Evolutionary conservation across 352 stramenopile species (phyloP).

Genomic region (Phytophthora cactorum): DNA sequence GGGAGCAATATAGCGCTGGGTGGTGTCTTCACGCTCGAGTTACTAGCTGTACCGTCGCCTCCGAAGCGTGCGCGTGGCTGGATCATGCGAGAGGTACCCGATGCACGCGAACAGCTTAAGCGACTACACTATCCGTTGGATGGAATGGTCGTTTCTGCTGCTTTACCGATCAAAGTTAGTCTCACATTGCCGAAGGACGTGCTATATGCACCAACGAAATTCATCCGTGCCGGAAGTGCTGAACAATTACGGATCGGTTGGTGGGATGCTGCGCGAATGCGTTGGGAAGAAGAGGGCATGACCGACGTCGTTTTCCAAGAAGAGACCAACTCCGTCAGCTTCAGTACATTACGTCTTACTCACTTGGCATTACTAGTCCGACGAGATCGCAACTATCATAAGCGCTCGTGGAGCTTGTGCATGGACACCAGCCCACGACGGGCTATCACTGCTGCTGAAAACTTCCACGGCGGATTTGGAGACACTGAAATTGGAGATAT

Average conservation of each 20-base stretch:
- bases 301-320: conserved; percentile 61
- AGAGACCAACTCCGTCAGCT: conserved; percentile 67
- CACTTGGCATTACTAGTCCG: conserved; percentile 74
- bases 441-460: neutral
- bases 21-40: conserved; percentile 70
- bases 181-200: conserved; percentile 58
- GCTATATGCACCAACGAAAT: conserved; percentile 40
- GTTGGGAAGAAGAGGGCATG: conserved; percentile 82
- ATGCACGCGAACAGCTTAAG: conserved; percentile 63
- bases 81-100: conserved; percentile 77
- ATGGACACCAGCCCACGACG: conserved; percentile 53
- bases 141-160: conserved; percentile 71
- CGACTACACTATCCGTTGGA: conserved; percentile 78
- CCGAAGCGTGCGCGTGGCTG: conserved; percentile 75
- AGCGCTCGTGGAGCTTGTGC: conserved; percentile 62
- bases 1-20: conserved; percentile 55
- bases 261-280: conserved; percentile 60
- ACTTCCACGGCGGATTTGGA: conserved; percentile 7
- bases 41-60: conserved; percentile 69
- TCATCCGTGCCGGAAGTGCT: neutral
- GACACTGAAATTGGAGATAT: conserved; percentile 23
- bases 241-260: conserved; percentile 61
- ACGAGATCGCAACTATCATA: conserved; percentile 74
- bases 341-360: conserved; percentile 80
- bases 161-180: conserved; percentile 70